A percentile compares a stretch with the other conserved stretches of the same genome.
Conservation (phyloP, 2,329 filamentous ascomycete genomes). For the Ceratocystis alfenasii region DNA sequence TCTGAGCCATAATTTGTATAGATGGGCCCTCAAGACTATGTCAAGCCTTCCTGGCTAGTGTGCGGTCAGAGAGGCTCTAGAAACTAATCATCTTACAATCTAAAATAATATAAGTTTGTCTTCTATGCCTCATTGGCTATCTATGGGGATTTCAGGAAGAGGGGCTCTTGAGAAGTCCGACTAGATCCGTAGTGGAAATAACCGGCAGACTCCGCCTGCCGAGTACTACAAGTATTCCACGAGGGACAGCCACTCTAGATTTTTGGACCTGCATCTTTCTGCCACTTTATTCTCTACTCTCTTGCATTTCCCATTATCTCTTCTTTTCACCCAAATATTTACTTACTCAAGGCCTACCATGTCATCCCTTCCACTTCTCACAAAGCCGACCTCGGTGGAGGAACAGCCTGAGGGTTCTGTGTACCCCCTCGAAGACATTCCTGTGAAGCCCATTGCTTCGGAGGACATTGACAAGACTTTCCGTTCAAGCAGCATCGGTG, state of each 20-base stretch:
- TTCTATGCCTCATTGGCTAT: background rate
- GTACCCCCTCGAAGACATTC: conserved; percentile 46
- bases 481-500: conserved; percentile 50
- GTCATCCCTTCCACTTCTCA: conserved; percentile 13
- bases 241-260: background rate
- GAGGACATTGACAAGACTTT: conserved; percentile 51
- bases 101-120: background rate
- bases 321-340: background rate
- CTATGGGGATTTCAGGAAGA: background rate
- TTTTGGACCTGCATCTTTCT: background rate
- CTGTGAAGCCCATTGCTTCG: conserved; percentile 38
- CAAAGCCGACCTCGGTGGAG: conserved; percentile 18
- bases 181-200: conserved; percentile 10
- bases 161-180: conserved; percentile 1
- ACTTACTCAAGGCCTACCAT: background rate
- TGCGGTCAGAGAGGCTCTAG: too few species aligned
- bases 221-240: conserved; percentile 1
- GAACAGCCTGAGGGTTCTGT: conserved; percentile 27
- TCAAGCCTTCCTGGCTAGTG: too few species aligned
- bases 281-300: background rate
- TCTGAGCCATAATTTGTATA: too few species aligned
- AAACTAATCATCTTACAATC: background rate
- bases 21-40: too few species aligned
- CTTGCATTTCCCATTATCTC: background rate
- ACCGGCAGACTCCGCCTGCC: background rate